Percentiles rank a stretch among this genome's conserved stretches.
These are phyloP conservation scores for Coniochaeta pulveracea DNA, from an alignment of 2,329 filamentous ascomycete species.

Conservation along the genomic window DNA sequence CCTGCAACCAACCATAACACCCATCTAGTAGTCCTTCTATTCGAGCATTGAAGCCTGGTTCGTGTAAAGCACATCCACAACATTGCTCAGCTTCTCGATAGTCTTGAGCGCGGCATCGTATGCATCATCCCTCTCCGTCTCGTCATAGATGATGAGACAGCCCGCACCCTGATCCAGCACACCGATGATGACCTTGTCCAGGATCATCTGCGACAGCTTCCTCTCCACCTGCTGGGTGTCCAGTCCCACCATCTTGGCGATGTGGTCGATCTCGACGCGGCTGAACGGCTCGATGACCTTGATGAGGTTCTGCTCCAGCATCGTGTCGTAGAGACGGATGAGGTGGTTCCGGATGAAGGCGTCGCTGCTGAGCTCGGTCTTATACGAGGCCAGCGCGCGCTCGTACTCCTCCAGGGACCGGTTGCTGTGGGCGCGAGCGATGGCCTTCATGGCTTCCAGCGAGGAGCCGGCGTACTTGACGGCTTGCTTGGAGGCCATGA, in stretches of 20 bases:
- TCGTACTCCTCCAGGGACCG: slow-evolving; percentile 96
- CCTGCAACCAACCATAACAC: background rate
- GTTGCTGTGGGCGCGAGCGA: slow-evolving; percentile 89
- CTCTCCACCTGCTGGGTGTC: slow-evolving; percentile 95
- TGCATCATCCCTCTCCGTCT: slow-evolving; percentile 82
- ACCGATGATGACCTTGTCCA: slow-evolving; percentile 97
- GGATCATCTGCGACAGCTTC: slow-evolving; percentile 98
- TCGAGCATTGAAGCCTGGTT: slow-evolving; percentile 95
- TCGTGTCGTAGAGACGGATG: slow-evolving; percentile 89
- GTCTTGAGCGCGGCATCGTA: slow-evolving; percentile 92
- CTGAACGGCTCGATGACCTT: slow-evolving; percentile 99
- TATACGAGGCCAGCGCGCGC: slow-evolving; percentile 77
- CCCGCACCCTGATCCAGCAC: slow-evolving; percentile 96
- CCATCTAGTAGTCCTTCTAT: slow-evolving; percentile 29
- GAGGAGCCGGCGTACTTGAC: slow-evolving; percentile 92
- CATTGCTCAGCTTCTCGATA: slow-evolving; percentile 92
- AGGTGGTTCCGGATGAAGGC: slow-evolving; percentile 96
- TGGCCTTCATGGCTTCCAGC: slow-evolving; percentile 98
- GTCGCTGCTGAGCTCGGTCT: slow-evolving; percentile 88
- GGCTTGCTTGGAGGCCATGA: slow-evolving; percentile 93
- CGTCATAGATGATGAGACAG: slow-evolving; percentile 93
- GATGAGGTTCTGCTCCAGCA: slow-evolving; percentile 98
- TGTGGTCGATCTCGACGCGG: slow-evolving; percentile 90
- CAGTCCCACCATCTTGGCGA: slow-evolving; percentile 93
- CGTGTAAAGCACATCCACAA: slow-evolving; percentile 94